phyloP scores from a whole-genome alignment of 495 filamentous ascomycete genomes.

The Evernia prunastri region DNA sequence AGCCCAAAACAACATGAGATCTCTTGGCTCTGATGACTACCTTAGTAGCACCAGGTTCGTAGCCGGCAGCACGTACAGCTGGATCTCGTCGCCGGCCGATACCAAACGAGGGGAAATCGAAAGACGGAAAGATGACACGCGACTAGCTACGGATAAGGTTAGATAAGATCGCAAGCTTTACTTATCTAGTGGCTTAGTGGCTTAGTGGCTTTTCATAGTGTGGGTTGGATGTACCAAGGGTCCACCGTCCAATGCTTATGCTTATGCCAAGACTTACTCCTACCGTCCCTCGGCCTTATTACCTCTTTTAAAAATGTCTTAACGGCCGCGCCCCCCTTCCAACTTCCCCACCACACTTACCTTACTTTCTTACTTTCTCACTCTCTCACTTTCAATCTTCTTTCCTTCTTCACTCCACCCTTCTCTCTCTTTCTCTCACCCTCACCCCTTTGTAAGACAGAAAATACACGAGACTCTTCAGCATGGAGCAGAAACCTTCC shows the following conservation, averaged over 20 bases:
- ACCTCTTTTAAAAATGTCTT: background rate
- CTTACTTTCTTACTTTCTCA: no score
- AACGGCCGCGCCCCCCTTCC: background rate
- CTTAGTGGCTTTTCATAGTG: no score
- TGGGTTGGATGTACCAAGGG: no score
- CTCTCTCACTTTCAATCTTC: background rate
- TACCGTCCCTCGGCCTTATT: background rate
- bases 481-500: slow-evolving; percentile 3
- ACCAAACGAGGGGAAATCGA: no score
- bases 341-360: no score
- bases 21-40: no score
- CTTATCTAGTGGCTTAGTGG: no score
- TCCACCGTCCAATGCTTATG: background rate
- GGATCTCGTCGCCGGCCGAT: no score
- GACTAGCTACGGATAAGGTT: background rate
- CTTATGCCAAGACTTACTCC: background rate
- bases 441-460: no score
- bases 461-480: background rate
- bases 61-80: no score
- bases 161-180: background rate
- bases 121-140: background rate
- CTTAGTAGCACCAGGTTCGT: no score
- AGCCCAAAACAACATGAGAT: no score
- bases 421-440: background rate
- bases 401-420: background rate